These are phyloP conservation scores for Platanthera zijinensis DNA, from an alignment of 106 monocot species.

Conservation along the genomic window DNA sequence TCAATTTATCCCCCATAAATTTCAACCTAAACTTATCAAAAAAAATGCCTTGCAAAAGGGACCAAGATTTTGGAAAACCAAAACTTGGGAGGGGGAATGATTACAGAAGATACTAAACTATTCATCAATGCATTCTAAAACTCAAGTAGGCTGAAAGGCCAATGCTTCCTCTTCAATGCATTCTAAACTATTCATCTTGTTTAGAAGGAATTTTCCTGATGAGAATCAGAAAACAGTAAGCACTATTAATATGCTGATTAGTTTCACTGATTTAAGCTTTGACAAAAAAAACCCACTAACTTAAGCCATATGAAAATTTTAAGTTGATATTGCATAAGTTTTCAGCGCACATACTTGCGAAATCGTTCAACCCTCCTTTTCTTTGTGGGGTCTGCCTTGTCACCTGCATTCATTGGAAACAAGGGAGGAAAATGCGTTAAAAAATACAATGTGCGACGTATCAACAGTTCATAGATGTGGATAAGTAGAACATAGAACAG, in stretches of 20 bases:
- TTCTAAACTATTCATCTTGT: too few species aligned
- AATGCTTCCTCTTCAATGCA: background rate
- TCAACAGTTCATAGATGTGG: background rate
- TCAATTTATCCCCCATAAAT: too few species aligned
- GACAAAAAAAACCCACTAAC: background rate
- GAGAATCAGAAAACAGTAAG: background rate
- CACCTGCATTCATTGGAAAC: conserved; percentile 26
- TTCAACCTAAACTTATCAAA: too few species aligned
- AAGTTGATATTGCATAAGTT: background rate
- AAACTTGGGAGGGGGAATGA: too few species aligned
- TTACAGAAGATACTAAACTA: too few species aligned
- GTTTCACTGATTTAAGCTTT: too few species aligned
- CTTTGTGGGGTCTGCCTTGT: conserved; percentile 57
- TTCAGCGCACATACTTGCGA: conserved; percentile 43
- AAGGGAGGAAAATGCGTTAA: conserved; percentile 3
- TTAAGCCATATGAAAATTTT: background rate
- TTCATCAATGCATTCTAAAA: too few species aligned
- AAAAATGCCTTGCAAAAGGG: too few species aligned
- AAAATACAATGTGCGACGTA: background rate
- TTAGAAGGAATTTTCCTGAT: background rate
- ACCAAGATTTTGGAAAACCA: too few species aligned
- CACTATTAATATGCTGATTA: background rate
- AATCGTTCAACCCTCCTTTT: conserved; percentile 69
- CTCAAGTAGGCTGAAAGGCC: background rate
- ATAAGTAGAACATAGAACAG: background rate